Base-by-base conservation (phyloP, 441 rosid genomes). In the Cnidoscolus chayamansa region DNA sequence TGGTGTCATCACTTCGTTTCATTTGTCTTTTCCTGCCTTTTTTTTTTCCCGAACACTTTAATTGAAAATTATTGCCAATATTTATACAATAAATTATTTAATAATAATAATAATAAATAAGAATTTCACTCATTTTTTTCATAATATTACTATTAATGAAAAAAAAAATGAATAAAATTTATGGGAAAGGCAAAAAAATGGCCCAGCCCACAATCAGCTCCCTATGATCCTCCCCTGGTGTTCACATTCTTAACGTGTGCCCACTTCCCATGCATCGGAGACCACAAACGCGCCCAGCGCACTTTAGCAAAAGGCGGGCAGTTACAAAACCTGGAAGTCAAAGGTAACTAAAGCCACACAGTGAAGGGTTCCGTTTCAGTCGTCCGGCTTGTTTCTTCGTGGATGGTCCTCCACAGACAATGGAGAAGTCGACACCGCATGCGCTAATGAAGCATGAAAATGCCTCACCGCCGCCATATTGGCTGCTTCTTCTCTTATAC, bases 401-500 rank as follows among this genome's bases (percentile, higher is more conserved):
- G 1, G 77, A 32, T 1, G 67, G n/a, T 15, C 80, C 76, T 2
- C 87, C 74, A 0, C 96, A 90, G 0, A 87, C 87, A 19, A 94
- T 88, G 70, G 92, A 85, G 78, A 91, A 89, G 35, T 89, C 84
- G 19, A 90, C 76, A 0, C 98, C 97, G n/a, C 94, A 90, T 0
- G 88, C 73, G 19, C 82, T 87, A 54, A 93, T 79, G 43, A 94
- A 89, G 75, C 98, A 94, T 7, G 97, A 84, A 70, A 92, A 90
- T 43, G 77, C 63, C 0, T 89, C 89, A 0, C 71, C 82, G 6
- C 72, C 81, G 15, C 77, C 85, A 17, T 47, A 13, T 0, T 74
- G 84, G 64, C 66, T 54, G 0, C 75, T 84, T 75, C 86, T 75
- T 3, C 87, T 78, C 0, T 19, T 72, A 59, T 71, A 81, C 32